These are phyloP conservation scores for Saccharomyces hybrid DNA, from an alignment of 1,139 yeast species.

Conservation along the genomic window DNA sequence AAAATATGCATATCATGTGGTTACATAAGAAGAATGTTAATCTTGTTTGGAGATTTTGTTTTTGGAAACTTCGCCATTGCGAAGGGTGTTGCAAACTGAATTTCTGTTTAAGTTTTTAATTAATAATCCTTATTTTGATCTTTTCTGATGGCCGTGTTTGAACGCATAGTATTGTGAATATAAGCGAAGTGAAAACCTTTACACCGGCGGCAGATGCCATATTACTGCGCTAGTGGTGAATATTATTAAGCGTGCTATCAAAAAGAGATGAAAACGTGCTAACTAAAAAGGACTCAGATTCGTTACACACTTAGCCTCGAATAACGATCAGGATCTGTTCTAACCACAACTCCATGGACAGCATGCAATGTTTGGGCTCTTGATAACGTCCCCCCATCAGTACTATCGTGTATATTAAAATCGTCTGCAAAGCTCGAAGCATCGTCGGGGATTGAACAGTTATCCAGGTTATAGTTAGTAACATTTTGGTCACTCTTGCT, in stretches of 20 bases:
- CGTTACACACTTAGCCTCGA: not conserved
- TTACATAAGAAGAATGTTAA: not conserved
- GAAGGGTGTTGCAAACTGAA: not conserved
- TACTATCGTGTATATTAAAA: not conserved
- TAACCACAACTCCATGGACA: slow-evolving; percentile 11
- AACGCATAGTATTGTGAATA: not conserved
- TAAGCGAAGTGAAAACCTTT: not conserved
- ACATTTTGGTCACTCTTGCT: not conserved
- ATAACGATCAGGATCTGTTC: slow-evolving; percentile 1
- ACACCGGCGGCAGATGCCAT: not conserved
- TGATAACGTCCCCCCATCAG: not conserved
- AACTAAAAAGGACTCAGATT: not conserved
- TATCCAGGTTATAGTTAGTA: not conserved
- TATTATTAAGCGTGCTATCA: not conserved
- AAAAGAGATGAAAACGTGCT: not conserved
- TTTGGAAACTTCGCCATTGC: not conserved
- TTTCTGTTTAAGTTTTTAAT: not conserved
- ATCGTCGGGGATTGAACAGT: not conserved
- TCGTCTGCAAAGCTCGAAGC: slow-evolving; percentile 1
- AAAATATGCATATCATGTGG: not conserved
- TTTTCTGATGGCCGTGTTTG: not conserved
- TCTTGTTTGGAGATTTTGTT: not conserved
- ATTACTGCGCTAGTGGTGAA: not conserved
- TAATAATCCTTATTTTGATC: not conserved
- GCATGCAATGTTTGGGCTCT: slow-evolving; percentile 5